phyloP scores from a whole-genome alignment of 768 basidiomycete genomes.

The Rickenella mellea region DNA sequence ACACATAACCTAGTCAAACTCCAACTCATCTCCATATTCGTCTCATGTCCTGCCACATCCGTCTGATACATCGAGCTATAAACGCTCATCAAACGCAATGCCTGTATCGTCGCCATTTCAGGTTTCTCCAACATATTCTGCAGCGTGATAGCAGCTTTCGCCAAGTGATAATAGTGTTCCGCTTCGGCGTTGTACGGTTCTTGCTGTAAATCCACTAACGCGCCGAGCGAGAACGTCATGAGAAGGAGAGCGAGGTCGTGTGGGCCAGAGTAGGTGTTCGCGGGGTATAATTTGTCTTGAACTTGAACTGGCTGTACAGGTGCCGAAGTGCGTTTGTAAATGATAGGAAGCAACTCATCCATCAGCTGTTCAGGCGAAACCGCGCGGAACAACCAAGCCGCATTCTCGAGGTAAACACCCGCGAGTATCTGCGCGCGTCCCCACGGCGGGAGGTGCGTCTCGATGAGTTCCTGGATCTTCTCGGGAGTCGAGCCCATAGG shows the following conservation, averaged over 20 bases:
- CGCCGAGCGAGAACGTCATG: slow-evolving; percentile 67
- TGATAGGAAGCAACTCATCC: slow-evolving; percentile 28
- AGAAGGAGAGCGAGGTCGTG: slow-evolving; percentile 57
- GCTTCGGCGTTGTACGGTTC: slow-evolving; percentile 62
- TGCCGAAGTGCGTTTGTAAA: slow-evolving; percentile 23
- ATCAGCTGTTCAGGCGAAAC: neutral
- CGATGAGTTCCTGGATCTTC: neutral
- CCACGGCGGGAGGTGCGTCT: neutral
- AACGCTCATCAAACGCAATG: slow-evolving; percentile 57
- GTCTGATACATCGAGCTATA: slow-evolving; percentile 51
- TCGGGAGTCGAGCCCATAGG: neutral
- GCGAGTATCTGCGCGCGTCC: neutral
- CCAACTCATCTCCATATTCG: slow-evolving; percentile 70
- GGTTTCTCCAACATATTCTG: slow-evolving; percentile 53
- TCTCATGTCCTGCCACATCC: slow-evolving; percentile 30
- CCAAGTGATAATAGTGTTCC: slow-evolving; percentile 47
- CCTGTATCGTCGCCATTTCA: slow-evolving; percentile 29
- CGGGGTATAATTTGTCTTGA: slow-evolving; percentile 63
- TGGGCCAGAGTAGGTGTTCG: slow-evolving; percentile 55
- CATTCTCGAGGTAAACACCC: neutral
- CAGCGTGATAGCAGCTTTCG: slow-evolving; percentile 54
- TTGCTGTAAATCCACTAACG: slow-evolving; percentile 52
- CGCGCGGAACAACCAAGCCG: neutral
- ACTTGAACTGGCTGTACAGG: no score
- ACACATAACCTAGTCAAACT: slow-evolving; percentile 51